Evolutionary conservation across 306 rosid genomes (phyloP).

Genomic region (Begonia loranthoides): DNA sequence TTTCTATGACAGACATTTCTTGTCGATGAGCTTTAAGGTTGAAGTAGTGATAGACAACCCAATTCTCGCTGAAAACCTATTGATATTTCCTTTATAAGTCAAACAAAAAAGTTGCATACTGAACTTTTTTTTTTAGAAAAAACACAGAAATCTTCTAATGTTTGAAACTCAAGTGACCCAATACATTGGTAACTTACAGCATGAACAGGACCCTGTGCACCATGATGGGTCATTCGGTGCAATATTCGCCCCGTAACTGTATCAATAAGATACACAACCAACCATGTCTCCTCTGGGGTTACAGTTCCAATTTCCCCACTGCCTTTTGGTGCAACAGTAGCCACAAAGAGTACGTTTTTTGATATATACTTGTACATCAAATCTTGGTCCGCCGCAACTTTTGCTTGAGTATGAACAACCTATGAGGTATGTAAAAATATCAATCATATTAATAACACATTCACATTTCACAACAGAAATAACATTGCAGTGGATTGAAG

Average conservation of each 20-base stretch:
- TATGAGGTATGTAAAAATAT: slow-evolving; percentile 3
- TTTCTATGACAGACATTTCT: slow-evolving; percentile 94
- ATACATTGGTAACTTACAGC: slow-evolving; percentile 48
- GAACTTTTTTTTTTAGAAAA: slow-evolving; percentile 1
- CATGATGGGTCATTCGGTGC: slow-evolving; percentile 84
- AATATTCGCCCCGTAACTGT: slow-evolving; percentile 83
- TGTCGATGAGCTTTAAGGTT: slow-evolving; percentile 96
- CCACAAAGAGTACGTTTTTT: slow-evolving; percentile 75
- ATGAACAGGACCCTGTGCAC: slow-evolving; percentile 92
- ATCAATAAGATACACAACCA: slow-evolving; percentile 80
- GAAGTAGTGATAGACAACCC: slow-evolving; percentile 98
- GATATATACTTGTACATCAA: slow-evolving; percentile 83
- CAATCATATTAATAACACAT: too few species aligned
- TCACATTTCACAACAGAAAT: too few species aligned
- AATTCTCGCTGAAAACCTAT: slow-evolving; percentile 93
- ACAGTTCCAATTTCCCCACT: slow-evolving; percentile 70
- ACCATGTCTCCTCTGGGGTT: slow-evolving; percentile 78
- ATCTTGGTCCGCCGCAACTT: slow-evolving; percentile 73
- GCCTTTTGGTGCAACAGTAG: slow-evolving; percentile 87
- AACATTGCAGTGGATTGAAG: too few species aligned
- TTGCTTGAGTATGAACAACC: slow-evolving; percentile 99
- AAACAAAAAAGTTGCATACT: too few species aligned
- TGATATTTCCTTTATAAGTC: slow-evolving; percentile 5
- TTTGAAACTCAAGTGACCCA: slow-evolving; percentile 11
- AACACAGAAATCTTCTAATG: slow-evolving; percentile 11